These are phyloP conservation scores for Balakata baccata DNA, from an alignment of 345 rosid genomes.

Conservation along the genomic window DNA sequence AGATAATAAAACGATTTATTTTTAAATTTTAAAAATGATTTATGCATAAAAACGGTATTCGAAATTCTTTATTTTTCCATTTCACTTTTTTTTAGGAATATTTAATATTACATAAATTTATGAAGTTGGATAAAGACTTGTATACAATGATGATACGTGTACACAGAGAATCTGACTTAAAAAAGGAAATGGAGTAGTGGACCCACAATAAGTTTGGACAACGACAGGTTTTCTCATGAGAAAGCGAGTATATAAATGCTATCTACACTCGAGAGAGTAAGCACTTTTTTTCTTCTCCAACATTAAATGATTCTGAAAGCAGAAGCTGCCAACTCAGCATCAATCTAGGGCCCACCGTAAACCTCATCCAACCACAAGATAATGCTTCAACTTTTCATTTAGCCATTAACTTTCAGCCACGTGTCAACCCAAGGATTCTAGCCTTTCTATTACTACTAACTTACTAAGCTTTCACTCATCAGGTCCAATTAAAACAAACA, in stretches of 20 bases:
- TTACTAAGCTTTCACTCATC: constrained; percentile 9
- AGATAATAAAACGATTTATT: too few relatives aligned
- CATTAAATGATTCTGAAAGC: constrained; percentile 23
- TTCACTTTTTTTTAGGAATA: too few relatives aligned
- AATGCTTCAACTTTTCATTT: constrained; percentile 26
- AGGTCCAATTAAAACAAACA: neutral
- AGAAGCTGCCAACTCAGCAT: constrained; percentile 5
- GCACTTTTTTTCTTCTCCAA: neutral
- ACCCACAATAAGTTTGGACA: neutral
- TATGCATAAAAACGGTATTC: too few relatives aligned
- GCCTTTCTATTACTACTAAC: constrained; percentile 19
- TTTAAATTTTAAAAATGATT: too few relatives aligned
- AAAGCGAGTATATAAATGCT: neutral
- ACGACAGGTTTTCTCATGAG: neutral
- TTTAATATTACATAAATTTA: neutral
- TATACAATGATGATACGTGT: constrained; percentile 5
- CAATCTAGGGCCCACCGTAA: constrained; percentile 26
- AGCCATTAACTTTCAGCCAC: constrained; percentile 46
- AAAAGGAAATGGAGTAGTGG: neutral
- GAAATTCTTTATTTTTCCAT: too few relatives aligned
- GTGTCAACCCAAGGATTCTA: constrained; percentile 42
- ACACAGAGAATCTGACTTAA: neutral
- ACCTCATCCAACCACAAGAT: constrained; percentile 57
- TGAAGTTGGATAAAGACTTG: neutral
- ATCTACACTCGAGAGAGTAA: neutral